Evolutionary conservation across 305 asterid species (phyloP).

Genomic region (Fraxinus angustifolia): DNA sequence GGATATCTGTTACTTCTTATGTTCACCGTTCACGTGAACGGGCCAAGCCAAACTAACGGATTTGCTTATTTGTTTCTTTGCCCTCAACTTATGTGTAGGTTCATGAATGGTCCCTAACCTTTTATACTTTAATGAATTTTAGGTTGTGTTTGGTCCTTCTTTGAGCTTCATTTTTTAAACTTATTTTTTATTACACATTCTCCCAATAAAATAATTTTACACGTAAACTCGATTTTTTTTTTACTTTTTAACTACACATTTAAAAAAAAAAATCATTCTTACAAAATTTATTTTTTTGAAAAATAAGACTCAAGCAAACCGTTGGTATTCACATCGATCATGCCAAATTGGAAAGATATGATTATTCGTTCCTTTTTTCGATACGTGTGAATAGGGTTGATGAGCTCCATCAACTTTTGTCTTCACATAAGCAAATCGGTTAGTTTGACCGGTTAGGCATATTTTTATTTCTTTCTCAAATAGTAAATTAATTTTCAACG

Average conservation of each 20-base stretch:
- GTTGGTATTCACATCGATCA: background rate
- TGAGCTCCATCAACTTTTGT: background rate
- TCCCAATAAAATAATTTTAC: too few relatives aligned
- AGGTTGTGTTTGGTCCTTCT: background rate
- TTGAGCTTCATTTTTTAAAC: too few relatives aligned
- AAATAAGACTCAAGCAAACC: background rate
- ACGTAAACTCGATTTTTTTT: too few relatives aligned
- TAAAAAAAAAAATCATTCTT: background rate
- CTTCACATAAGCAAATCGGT: background rate
- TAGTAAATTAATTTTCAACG: background rate
- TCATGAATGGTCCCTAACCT: background rate
- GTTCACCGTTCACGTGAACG: background rate
- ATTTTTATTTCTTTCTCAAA: too few relatives aligned
- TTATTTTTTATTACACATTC: too few relatives aligned
- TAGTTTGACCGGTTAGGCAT: background rate
- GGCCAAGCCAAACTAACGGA: background rate
- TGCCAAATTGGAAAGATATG: background rate
- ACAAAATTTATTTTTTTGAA: too few relatives aligned
- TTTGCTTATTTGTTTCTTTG: background rate
- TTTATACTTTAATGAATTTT: background rate
- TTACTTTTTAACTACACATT: background rate
- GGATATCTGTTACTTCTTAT: background rate
- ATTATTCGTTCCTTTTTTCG: too few relatives aligned
- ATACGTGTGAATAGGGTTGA: background rate
- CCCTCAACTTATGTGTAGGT: background rate